Base-by-base conservation (phyloP, 176 grass and related monocot genomes). In the Carex cristatella region DNA sequence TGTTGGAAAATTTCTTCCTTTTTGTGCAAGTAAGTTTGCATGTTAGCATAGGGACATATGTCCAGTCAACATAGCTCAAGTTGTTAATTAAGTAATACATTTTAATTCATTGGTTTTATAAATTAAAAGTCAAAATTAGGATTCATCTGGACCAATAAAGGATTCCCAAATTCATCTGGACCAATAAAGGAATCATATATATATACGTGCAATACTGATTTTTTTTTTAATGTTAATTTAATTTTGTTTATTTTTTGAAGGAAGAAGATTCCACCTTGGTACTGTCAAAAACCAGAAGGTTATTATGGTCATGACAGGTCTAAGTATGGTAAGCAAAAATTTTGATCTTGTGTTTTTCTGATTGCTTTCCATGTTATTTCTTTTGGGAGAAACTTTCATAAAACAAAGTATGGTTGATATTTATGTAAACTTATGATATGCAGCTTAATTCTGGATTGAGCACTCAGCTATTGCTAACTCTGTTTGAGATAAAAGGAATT, bases 401-500 rank as follows among this genome's bases (percentile, higher is more conserved):
- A 57, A 30, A 56, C 27, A 59, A 9, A 61, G 11, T 14, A 85
- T 2, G 11, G n/a, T 38, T 10, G 18, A 28, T 40, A 66, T 16
- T 55, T 80, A 12, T 23, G 8, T 55, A 14, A 33, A 85, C 69
- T 85, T 80, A 80, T 60, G 13, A 23, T 44, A 10, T 69, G 81
- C 91, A 93, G 91, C 91, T 93, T 32, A 90, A 93, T 87, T 33
- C 91, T 32, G 91, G 91, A 4, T 53, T 87, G 61, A 83, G 67
- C 86, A 93, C 91, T n/a, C 86, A 90, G 61, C 53, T 90, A 42
- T 82, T 90, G 48, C 49, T 90, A 48, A 79, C 79, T 56, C 84
- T 90, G 49, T 90, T 90, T 57, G 76, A 93, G 23, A 60, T 93
- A 31, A 85, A 90, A 55, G 91, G 91, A 11, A 57, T 93, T 46